Evolutionary conservation across 306 rosid species (phyloP).

Genomic region (Citrullus mucosospermus): DNA sequence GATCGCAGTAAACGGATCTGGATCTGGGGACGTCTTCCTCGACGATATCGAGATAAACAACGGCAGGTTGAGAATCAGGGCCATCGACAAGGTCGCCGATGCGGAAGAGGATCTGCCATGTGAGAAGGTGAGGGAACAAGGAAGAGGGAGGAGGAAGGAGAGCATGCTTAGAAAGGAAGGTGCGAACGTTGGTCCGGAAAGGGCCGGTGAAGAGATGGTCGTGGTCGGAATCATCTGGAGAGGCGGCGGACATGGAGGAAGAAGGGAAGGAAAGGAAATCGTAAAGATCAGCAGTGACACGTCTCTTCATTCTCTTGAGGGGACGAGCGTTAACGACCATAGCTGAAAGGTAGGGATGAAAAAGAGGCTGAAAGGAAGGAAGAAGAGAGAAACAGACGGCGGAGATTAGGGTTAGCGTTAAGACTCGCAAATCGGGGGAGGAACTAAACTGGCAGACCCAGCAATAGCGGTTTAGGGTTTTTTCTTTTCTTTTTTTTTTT

Average conservation of each 20-base stretch:
- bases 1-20: slow-evolving; percentile 77
- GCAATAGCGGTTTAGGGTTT: not conserved
- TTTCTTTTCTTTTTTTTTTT: not conserved
- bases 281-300: slow-evolving; percentile 69
- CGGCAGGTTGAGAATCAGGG: slow-evolving; percentile 32
- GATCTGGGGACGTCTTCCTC: slow-evolving; percentile 95
- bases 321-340: slow-evolving; percentile 80
- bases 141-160: slow-evolving; percentile 78
- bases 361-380: not conserved
- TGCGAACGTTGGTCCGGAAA: slow-evolving; percentile 44
- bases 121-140: slow-evolving; percentile 61
- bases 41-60: slow-evolving; percentile 67
- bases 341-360: not conserved
- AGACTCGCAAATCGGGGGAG: not conserved
- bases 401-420: slow-evolving; percentile 1
- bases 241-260: not conserved
- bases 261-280: slow-evolving; percentile 67
- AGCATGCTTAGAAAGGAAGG: slow-evolving; percentile 60
- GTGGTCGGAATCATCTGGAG: not conserved
- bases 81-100: slow-evolving; percentile 42
- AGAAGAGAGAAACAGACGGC: not conserved
- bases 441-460: not conserved
- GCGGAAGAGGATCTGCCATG: slow-evolving; percentile 82
- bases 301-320: slow-evolving; percentile 69
- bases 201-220: slow-evolving; percentile 31